Conservation (phyloP, 1,139 yeast species). For the Hanseniaspora uvarum region DNA sequence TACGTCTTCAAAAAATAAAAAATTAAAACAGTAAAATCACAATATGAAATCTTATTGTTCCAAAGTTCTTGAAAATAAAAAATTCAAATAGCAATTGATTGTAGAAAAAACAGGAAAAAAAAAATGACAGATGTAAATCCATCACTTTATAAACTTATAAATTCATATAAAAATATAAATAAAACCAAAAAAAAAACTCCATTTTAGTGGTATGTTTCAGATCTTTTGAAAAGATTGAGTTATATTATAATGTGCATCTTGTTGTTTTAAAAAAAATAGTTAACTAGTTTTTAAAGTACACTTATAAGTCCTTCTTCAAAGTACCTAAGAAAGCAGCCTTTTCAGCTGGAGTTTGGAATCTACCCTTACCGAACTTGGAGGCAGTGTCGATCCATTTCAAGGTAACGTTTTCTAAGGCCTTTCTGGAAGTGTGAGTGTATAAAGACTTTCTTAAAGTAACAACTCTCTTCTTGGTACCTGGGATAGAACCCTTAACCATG, state of each 20-base stretch:
- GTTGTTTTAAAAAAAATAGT: conserved; percentile 11
- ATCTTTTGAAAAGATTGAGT: not conserved
- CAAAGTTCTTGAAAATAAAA: too few relatives aligned
- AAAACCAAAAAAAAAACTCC: not conserved
- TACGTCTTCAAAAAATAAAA: too few relatives aligned
- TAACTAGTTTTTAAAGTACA: conserved; percentile 20
- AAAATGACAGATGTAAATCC: not conserved
- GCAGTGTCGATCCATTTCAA: conserved; percentile 99
- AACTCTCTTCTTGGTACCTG: conserved; percentile 99
- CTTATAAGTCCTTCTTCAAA: conserved; percentile 79
- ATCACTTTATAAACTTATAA: not conserved
- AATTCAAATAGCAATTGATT: not conserved
- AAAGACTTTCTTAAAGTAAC: conserved; percentile 97
- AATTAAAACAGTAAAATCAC: too few relatives aligned
- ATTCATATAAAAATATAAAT: not conserved
- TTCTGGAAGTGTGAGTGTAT: conserved; percentile 95
- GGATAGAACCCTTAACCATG: conserved; percentile 96
- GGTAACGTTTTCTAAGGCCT: conserved; percentile 90
- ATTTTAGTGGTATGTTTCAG: not conserved
- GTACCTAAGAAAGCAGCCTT: conserved; percentile 99
- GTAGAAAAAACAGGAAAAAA: not conserved
- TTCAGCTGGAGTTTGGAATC: conserved; percentile 99
- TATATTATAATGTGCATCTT: not conserved
- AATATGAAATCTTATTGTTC: too few relatives aligned
- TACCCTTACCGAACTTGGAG: conserved; percentile 99